Percentiles rank a stretch among this genome's conserved stretches.
Evolutionary conservation across 768 basidiomycete genomes (phyloP).

Genomic region (Lactarius tabidus): DNA sequence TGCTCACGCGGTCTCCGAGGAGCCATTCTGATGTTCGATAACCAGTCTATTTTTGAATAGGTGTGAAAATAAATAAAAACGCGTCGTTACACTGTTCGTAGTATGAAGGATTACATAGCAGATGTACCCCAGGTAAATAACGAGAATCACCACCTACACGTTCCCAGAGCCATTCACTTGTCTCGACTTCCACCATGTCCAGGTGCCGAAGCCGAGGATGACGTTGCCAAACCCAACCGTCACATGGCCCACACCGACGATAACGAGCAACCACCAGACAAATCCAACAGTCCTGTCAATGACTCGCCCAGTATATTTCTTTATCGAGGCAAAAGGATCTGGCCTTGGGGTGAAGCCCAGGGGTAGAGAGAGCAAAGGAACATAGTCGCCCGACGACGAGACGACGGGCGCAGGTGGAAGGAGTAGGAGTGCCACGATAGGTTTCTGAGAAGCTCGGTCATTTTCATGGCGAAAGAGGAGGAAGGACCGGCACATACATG

Average conservation of each 20-base stretch:
- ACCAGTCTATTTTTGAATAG: not conserved
- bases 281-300: slow-evolving; percentile 76
- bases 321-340: slow-evolving; percentile 50
- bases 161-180: slow-evolving; percentile 8
- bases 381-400: slow-evolving; percentile 27
- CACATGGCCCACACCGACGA: slow-evolving; percentile 74
- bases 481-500: slow-evolving; percentile 52
- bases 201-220: slow-evolving; percentile 59
- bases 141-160: slow-evolving; percentile 7
- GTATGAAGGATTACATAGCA: not conserved
- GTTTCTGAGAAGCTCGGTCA: slow-evolving; percentile 56
- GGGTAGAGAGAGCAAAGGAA: slow-evolving; percentile 50
- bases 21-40: not conserved
- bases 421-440: slow-evolving; percentile 69
- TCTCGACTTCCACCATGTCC: slow-evolving; percentile 43
- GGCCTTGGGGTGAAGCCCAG: slow-evolving; percentile 46
- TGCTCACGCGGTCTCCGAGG: slow-evolving; percentile 11
- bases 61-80: slow-evolving; percentile 6
- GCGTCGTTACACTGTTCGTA: not conserved
- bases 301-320: slow-evolving; percentile 59
- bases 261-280: slow-evolving; percentile 70
- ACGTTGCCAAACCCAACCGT: slow-evolving; percentile 71
- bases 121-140: not conserved
- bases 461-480: not conserved
- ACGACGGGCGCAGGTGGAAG: slow-evolving; percentile 44